Conservation (phyloP, 164 flowering plant species). For the Magnolia kwangsiensis region DNA sequence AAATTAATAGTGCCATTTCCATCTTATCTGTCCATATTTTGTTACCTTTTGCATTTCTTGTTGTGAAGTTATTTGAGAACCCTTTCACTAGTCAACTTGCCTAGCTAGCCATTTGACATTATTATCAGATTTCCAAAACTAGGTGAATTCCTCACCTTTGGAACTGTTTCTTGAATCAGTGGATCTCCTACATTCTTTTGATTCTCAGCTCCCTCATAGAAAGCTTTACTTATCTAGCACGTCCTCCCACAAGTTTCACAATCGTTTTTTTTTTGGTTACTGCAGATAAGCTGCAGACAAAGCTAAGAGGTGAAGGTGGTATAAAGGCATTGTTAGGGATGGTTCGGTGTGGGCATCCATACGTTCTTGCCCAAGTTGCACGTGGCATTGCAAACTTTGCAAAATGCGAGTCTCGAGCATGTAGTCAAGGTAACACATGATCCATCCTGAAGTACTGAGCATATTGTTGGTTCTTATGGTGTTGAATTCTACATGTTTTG, state of each 20-base stretch:
- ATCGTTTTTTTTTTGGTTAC: background rate
- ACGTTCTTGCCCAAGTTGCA: conserved; percentile 97
- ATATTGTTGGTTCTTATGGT: background rate
- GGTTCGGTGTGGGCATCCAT: conserved; percentile 87
- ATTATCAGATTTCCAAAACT: background rate
- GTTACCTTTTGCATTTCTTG: background rate
- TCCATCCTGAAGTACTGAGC: background rate
- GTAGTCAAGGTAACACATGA: conserved; percentile 59
- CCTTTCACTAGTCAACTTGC: background rate
- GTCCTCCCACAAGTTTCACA: background rate
- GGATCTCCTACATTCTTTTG: background rate
- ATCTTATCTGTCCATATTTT: conserved; percentile 1
- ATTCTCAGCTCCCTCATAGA: background rate
- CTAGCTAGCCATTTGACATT: background rate
- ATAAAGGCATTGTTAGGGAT: conserved; percentile 87
- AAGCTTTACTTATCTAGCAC: background rate
- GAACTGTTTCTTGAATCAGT: background rate
- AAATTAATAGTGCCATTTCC: no score
- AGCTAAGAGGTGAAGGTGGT: conserved; percentile 87
- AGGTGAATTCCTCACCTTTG: background rate
- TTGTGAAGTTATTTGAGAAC: background rate
- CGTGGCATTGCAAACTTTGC: conserved; percentile 98
- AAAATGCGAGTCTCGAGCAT: conserved; percentile 92
- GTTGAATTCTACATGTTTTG: background rate
- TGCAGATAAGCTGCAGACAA: conserved; percentile 74